A percentile compares a stretch with the other conserved stretches of the same genome.
These are phyloP conservation scores for Radiomyces spectabilis DNA, from an alignment of 192 early-diverging fungal species.

Conservation along the genomic window DNA sequence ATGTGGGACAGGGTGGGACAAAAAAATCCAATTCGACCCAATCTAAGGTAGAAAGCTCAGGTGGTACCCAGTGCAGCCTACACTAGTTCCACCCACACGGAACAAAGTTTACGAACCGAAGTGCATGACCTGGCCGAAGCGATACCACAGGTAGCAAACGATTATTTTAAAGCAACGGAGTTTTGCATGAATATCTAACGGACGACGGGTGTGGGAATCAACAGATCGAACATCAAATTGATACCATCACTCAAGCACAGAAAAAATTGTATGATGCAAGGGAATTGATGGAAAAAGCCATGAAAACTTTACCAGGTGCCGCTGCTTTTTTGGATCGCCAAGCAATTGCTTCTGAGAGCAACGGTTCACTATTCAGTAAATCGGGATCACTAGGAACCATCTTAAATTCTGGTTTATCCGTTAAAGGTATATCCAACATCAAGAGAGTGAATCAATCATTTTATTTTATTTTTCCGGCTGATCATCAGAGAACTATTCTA, in stretches of 20 bases:
- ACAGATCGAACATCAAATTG: conserved; percentile 10
- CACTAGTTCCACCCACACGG: too few species aligned
- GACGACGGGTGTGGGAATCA: too few species aligned
- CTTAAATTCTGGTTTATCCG: not conserved
- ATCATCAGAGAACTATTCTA: not conserved
- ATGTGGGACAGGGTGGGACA: too few species aligned
- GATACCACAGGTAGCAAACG: conserved; percentile 21
- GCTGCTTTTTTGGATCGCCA: conserved; percentile 20
- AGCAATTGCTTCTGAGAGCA: not conserved
- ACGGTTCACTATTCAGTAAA: not conserved
- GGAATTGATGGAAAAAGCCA: conserved; percentile 20
- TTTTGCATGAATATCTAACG: too few species aligned
- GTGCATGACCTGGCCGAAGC: conserved; percentile 6
- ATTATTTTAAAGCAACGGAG: too few species aligned
- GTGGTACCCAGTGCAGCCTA: too few species aligned
- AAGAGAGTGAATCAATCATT: not conserved
- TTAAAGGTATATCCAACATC: not conserved
- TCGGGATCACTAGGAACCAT: not conserved
- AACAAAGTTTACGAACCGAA: too few species aligned
- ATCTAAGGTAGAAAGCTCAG: too few species aligned
- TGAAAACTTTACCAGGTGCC: conserved; percentile 23
- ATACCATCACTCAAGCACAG: conserved; percentile 7
- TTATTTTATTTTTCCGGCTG: not conserved
- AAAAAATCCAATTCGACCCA: too few species aligned
- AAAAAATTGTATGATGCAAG: conserved; percentile 17